A percentile compares a stretch with the other conserved stretches of the same genome.
phyloP scores from a whole-genome alignment of 1,284 basidiomycete species.

The Xerocomus amazonicus region DNA sequence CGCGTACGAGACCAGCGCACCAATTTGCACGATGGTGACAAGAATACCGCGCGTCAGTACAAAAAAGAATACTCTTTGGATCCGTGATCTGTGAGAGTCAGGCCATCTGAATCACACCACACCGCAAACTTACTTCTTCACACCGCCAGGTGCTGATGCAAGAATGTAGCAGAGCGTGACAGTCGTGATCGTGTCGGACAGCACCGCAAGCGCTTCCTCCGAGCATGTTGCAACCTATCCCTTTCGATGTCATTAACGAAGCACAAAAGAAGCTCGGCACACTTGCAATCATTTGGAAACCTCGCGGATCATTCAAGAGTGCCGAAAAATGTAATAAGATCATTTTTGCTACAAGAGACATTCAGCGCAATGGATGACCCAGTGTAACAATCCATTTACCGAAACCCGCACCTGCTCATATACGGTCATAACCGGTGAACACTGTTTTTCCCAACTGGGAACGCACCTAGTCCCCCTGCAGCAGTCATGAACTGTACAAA shows the following conservation, averaged over 20 bases:
- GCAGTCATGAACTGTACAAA: neutral
- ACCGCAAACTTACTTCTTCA: conserved; percentile 2
- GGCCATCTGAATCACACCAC: neutral
- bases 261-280: neutral
- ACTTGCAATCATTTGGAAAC: neutral
- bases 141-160: conserved; percentile 7
- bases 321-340: neutral
- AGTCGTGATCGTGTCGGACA: conserved; percentile 8
- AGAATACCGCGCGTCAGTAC: conserved; percentile 13
- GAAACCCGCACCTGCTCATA: conserved; percentile 4
- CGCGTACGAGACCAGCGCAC: neutral
- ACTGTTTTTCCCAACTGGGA: neutral
- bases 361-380: neutral
- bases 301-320: neutral
- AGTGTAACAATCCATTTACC: conserved; percentile 1
- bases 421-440: neutral
- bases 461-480: conserved; percentile 3
- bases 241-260: neutral
- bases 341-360: neutral
- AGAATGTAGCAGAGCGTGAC: conserved; percentile 12
- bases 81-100: conserved; percentile 4
- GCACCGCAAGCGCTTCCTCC: conserved; percentile 3
- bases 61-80: conserved; percentile 8
- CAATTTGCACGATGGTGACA: conserved; percentile 11
- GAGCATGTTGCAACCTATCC: neutral